Evolutionary conservation across 495 filamentous ascomycete species (phyloP).

Genomic region (Cenococcum geophilum): DNA sequence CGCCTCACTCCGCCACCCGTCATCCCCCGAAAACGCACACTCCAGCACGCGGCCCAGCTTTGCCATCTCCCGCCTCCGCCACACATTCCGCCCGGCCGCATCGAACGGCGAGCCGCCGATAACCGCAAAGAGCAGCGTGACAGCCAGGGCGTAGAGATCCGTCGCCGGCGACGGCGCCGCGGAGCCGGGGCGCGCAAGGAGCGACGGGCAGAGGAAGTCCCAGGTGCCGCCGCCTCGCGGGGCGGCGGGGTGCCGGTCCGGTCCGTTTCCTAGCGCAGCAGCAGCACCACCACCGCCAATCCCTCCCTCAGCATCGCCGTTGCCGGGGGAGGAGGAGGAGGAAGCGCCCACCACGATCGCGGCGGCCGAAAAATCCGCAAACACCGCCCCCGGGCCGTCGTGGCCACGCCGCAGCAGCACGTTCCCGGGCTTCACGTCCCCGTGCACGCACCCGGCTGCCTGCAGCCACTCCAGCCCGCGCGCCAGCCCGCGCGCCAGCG

Average conservation of each 20-base stretch:
- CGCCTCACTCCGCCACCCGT: conserved; percentile 13
- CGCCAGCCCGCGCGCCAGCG: conserved; percentile 47
- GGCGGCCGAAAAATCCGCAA: conserved; percentile 57
- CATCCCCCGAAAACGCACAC: conserved; percentile 16
- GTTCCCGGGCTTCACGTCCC: conserved; percentile 54
- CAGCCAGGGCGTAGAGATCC: conserved; percentile 51
- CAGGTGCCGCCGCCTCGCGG: conserved; percentile 48
- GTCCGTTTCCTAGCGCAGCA: too few species aligned
- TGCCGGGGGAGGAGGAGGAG: too few species aligned
- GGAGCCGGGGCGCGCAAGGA: too few species aligned
- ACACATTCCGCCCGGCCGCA: conserved; percentile 33
- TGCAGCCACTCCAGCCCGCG: conserved; percentile 50
- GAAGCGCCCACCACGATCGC: too few species aligned
- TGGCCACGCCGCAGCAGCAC: conserved; percentile 48
- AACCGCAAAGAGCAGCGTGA: conserved; percentile 51
- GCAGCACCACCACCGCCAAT: too few species aligned
- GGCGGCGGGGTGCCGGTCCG: too few species aligned
- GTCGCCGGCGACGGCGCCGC: conserved; percentile 23
- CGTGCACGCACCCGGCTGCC: conserved; percentile 45
- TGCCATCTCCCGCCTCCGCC: conserved; percentile 13
- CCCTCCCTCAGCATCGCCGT: too few species aligned
- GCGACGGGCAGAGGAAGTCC: conserved; percentile 54
- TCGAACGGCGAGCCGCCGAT: conserved; percentile 52
- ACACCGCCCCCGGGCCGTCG: conserved; percentile 42
- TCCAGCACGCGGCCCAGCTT: conserved; percentile 16